Evolutionary conservation across 1,139 yeast species (phyloP), one percentile per base, ranked within the genome.

Genomic region (Yamadazyma spencermartinsiae): DNA sequence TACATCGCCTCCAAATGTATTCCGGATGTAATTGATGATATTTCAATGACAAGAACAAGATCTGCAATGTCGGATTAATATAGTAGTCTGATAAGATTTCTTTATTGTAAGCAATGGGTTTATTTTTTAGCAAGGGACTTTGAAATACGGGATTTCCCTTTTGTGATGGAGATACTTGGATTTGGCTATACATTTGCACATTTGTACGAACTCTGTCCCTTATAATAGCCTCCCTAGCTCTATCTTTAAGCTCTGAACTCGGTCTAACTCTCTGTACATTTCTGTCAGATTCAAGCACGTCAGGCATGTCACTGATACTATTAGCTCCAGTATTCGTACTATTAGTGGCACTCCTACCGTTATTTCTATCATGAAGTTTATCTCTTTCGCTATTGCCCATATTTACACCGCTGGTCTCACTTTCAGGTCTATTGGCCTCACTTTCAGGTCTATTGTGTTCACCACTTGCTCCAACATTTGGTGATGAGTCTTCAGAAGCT

Each of bases 21-120:
- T 89, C 97, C 0, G 96, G 96, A 45, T 86, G 90, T 31, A 90
- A 65, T 51, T 85, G 84, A 58, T 89, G 95, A 60, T 90, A 92
- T 43, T 86, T 82, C 37, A 90, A 60, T 4, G 94, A 80, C 15
- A 90, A 68, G 49, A 86, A 89, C 4, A 90, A 60, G 2, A 85
- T 79, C 44, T 87, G 83, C 32, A 88, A 69, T 3, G 76, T 73
- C 1, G 81, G 74, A 36, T 79, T 81, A 10, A 89, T 79, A 39
- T 86, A 74, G 52, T 83, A 84, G 53, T 88, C 92, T 3, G 68
- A 67, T 9, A 72, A 53, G n/a, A 72, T 61, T 9, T 59, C 54
- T 13, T 58, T 54, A 42, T 68, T 69, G 43, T 58, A 68, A 16
- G 64, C 47, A 63, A 70, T 66, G 3, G 71, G 62, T 3, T 64